Evolutionary conservation across 2,329 filamentous ascomycete genomes (phyloP).

Genomic region (Aspergillus fructus): DNA sequence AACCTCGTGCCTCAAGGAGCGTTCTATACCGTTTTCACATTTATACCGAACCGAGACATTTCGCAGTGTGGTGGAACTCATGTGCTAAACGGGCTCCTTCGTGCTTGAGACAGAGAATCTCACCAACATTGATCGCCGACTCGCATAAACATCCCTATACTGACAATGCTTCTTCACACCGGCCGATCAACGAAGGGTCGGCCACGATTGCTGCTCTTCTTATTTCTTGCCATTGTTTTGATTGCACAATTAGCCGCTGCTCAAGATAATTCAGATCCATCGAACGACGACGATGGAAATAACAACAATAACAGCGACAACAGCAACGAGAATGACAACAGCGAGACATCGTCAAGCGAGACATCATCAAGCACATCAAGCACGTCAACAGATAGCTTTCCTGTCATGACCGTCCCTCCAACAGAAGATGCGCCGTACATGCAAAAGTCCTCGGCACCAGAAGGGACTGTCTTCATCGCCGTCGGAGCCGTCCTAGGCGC

Average conservation of each 20-base stretch:
- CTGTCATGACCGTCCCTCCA: slow-evolving; percentile 74
- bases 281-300: not conserved
- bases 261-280: slow-evolving; percentile 9
- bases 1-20: not conserved
- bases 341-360: slow-evolving; percentile 10
- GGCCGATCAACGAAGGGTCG: slow-evolving; percentile 16
- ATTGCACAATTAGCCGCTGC: slow-evolving; percentile 19
- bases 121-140: not conserved
- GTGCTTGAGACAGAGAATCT: not conserved
- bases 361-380: slow-evolving; percentile 17
- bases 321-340: slow-evolving; percentile 14
- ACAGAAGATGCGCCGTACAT: slow-evolving; percentile 86
- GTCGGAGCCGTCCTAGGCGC: slow-evolving; percentile 87
- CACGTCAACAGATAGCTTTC: slow-evolving; percentile 49
- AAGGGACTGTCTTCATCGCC: slow-evolving; percentile 94
- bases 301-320: slow-evolving; percentile 1
- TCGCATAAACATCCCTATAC: not conserved
- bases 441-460: slow-evolving; percentile 78
- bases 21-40: not conserved
- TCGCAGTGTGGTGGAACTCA: not conserved
- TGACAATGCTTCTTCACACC: slow-evolving; percentile 16
- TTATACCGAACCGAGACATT: not conserved
- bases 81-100: not conserved
- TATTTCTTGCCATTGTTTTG: slow-evolving; percentile 18
- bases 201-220: slow-evolving; percentile 16